Evolutionary conservation across 495 filamentous ascomycete species (phyloP).

Genomic region (Umbilicaria muhlenbergii): DNA sequence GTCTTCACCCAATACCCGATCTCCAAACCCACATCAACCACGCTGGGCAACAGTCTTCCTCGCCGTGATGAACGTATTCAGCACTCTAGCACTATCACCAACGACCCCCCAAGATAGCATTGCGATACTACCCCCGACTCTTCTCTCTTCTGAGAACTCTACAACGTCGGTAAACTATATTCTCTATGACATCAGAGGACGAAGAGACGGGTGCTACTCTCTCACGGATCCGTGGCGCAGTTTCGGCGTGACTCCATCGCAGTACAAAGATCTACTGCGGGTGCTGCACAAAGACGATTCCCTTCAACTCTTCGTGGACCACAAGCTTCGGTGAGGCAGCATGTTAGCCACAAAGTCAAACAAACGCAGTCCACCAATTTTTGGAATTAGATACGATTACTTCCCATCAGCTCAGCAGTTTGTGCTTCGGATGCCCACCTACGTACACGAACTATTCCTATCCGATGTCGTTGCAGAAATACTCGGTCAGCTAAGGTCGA

Average conservation of each 20-base stretch:
- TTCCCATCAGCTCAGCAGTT: conserved; percentile 7
- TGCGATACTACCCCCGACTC: no score
- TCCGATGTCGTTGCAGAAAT: conserved; percentile 8
- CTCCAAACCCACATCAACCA: no score
- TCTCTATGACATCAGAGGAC: no score
- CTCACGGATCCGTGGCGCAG: no score
- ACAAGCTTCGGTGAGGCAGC: conserved; percentile 11
- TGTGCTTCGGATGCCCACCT: conserved; percentile 13
- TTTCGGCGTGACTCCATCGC: background rate
- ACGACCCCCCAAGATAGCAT: no score
- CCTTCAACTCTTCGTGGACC: conserved; percentile 9
- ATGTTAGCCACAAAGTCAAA: background rate
- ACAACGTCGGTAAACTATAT: no score
- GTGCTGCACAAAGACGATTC: conserved; percentile 3
- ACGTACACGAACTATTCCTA: conserved; percentile 11
- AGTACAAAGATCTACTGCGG: conserved; percentile 6
- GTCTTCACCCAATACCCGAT: no score
- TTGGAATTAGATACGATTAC: conserved; percentile 10
- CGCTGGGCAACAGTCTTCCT: no score
- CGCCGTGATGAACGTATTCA: no score
- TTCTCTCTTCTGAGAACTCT: no score
- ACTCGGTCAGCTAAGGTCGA: conserved; percentile 1
- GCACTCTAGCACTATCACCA: no score
- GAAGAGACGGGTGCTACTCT: no score
- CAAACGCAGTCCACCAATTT: conserved; percentile 1